Percentiles rank a stretch among this genome's conserved stretches.
phyloP scores from a whole-genome alignment of 140 eudicot genomes.

The Bidens hawaiensis region DNA sequence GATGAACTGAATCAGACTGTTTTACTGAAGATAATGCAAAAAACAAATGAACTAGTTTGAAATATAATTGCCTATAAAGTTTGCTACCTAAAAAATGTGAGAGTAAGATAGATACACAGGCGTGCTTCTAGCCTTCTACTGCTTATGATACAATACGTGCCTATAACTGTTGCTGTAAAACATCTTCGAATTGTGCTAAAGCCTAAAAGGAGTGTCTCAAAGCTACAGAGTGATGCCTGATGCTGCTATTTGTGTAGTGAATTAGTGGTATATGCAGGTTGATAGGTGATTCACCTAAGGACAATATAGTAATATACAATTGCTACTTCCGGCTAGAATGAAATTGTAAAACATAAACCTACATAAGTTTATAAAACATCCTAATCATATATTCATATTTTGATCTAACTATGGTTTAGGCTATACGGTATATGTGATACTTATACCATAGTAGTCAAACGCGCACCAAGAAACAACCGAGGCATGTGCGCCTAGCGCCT shows the following conservation, averaged over 20 bases:
- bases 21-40: too few relatives aligned
- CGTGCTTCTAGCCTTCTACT: too few relatives aligned
- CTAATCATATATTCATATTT: slow-evolving; percentile 1
- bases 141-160: not conserved
- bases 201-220: not conserved
- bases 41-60: too few relatives aligned
- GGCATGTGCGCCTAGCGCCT: too few relatives aligned
- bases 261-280: not conserved
- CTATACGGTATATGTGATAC: too few relatives aligned
- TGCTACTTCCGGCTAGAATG: not conserved
- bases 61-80: too few relatives aligned
- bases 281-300: too few relatives aligned
- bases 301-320: not conserved
- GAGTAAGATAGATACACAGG: not conserved
- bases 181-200: not conserved
- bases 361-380: not conserved
- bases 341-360: too few relatives aligned
- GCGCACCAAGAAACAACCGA: too few relatives aligned
- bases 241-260: too few relatives aligned
- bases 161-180: not conserved
- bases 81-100: not conserved
- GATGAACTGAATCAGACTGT: too few relatives aligned
- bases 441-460: too few relatives aligned
- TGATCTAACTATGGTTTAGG: not conserved
- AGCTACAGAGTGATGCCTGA: not conserved